A percentile compares a stretch with the other conserved stretches of the same genome.
Conservation (phyloP, 2,329 filamentous ascomycete species). For the Neofusicoccum cordaticola region DNA sequence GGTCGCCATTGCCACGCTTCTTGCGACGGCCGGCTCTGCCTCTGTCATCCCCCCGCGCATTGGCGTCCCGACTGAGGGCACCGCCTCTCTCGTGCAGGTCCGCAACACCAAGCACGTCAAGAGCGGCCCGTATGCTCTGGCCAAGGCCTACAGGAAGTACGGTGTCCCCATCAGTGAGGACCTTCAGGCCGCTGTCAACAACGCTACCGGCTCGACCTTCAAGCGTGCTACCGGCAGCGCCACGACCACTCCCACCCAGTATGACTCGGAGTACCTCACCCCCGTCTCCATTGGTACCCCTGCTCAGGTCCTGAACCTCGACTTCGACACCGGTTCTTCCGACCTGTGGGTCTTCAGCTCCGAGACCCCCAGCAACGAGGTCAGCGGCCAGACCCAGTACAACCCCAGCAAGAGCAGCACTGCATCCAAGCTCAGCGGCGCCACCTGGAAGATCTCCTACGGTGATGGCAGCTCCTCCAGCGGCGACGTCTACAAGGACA, state of each 20-base stretch:
- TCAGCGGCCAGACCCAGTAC: constrained; percentile 57
- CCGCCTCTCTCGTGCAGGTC: constrained; percentile 27
- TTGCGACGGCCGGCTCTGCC: background rate
- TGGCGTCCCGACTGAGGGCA: background rate
- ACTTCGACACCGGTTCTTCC: constrained; percentile 68
- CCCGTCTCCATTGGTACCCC: constrained; percentile 59
- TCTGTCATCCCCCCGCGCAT: constrained; percentile 1
- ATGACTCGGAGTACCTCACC: constrained; percentile 39
- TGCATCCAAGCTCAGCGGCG: constrained; percentile 33
- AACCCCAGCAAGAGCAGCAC: constrained; percentile 42
- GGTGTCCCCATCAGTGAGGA: constrained; percentile 29
- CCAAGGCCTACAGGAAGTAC: constrained; percentile 42
- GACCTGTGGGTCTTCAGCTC: constrained; percentile 54
- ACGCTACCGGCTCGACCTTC: constrained; percentile 22
- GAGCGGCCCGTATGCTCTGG: constrained; percentile 37
- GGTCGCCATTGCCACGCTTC: background rate
- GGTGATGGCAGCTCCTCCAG: constrained; percentile 64
- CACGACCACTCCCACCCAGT: constrained; percentile 21
- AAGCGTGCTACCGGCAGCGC: constrained; percentile 25
- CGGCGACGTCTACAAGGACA: constrained; percentile 65
- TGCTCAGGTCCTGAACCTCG: constrained; percentile 47
- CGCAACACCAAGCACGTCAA: constrained; percentile 29
- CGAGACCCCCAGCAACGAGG: background rate
- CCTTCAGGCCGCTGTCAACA: constrained; percentile 26
- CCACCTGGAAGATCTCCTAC: constrained; percentile 60